These are phyloP conservation scores for Cicer arietinum DNA, from an alignment of 306 rosid genomes.

Conservation along the genomic window DNA sequence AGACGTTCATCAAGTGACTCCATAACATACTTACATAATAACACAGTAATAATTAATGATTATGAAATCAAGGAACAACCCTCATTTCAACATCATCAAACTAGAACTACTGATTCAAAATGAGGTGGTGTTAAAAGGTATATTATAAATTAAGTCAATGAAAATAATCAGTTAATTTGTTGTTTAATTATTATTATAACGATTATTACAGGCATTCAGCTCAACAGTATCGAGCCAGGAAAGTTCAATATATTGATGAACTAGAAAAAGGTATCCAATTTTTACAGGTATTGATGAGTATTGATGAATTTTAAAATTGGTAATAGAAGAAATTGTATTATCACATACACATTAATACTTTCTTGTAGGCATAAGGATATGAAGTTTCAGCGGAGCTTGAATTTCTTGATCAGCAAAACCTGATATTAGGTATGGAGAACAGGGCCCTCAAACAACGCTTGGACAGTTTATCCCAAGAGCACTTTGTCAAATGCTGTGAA, in stretches of 20 bases:
- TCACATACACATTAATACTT: background rate
- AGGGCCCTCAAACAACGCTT: slow-evolving; percentile 84
- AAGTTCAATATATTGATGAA: slow-evolving; percentile 79
- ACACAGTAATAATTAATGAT: background rate
- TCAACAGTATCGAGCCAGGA: slow-evolving; percentile 72
- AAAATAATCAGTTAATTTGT: too few species aligned
- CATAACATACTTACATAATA: slow-evolving; percentile 4
- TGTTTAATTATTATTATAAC: too few species aligned
- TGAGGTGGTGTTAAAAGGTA: slow-evolving; percentile 10
- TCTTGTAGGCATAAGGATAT: slow-evolving; percentile 71
- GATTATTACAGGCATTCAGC: slow-evolving; percentile 59
- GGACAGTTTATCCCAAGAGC: slow-evolving; percentile 79
- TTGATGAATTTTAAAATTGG: background rate
- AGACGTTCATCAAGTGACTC: slow-evolving; percentile 42
- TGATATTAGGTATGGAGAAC: slow-evolving; percentile 77
- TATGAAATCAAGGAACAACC: too few species aligned
- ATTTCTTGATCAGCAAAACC: slow-evolving; percentile 74
- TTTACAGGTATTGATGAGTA: slow-evolving; percentile 55
- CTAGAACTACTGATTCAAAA: slow-evolving; percentile 13
- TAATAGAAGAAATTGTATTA: background rate
- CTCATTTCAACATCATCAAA: background rate
- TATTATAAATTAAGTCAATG: too few species aligned
- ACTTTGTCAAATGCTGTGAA: slow-evolving; percentile 80
- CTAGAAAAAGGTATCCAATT: slow-evolving; percentile 72
- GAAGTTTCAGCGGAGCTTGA: slow-evolving; percentile 84